Evolutionary conservation across 495 filamentous ascomycete genomes (phyloP), one percentile per base, ranked within the genome.

Genomic region (Talaromyces stipitatus): DNA sequence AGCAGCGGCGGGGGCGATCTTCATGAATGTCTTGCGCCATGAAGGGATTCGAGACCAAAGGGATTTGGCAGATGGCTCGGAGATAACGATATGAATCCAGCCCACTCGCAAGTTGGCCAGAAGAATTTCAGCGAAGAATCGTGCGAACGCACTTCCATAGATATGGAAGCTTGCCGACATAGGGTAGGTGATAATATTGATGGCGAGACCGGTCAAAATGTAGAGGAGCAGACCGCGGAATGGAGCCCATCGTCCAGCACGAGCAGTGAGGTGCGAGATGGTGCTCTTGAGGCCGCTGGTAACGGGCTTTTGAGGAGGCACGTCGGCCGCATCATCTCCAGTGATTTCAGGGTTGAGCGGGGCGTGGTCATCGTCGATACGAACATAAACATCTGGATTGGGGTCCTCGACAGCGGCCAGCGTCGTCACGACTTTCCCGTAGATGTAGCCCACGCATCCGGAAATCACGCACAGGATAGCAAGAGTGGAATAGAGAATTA

Each of bases 1-100:
- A 20, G 76, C 73, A 18, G 73, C 71, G 3, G 82, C 80, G 20
- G 82, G 76, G 9, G 75, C 69, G 56, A 85, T 72, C 55, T 76
- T 71, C 33, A 70, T 65, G 75, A 76, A 80, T 29, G 67, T 66
- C 45, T 55, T 62, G 38, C 67, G 64, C 52, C 63, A 69, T 23
- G 70, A 64, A 11, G 76, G 75, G n/a, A 83, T 71, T 28, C 81
- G 78, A 61, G 73, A 70, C 57, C 68, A 79, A 61, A 72, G 82
- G 29, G 70, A 67, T 72, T 79, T 79, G 32, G 69, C 62, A 6
- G 78, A 78, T 18, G 78, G 76, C 64, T 78, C 69, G 11, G 82
- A 78, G 64, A 85, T 83, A 58, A 84, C 75, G 58, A 80, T 82
- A 68, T 85, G 80, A 5, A 84, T 75, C 79, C 84, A 85, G 47